Evolutionary conservation across 129 eudicot genomes (phyloP), one percentile per base, ranked within the genome.

Genomic region (Kitagawia praeruptora): DNA sequence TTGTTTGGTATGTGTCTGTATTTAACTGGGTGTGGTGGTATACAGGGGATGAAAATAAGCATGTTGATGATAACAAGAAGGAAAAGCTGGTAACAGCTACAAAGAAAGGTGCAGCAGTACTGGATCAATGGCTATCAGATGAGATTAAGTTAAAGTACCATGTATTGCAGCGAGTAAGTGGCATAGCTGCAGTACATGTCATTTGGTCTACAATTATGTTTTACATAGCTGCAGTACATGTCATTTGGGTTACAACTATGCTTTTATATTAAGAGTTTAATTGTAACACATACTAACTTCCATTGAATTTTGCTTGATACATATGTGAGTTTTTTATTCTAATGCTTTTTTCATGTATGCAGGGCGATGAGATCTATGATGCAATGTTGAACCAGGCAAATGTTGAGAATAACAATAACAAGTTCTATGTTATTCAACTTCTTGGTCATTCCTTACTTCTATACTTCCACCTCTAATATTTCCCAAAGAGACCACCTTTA

Each of bases 331-430:
- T 51, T 74, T 8, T 16, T n/a, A 31, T 67, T 45, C 9, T 83
- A 37, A 53, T 79, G 41, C 42, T 39, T 45, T 70, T 74, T 72
- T 31, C 54, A 49, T 27, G 38, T 78, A 38, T 80, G 83, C 80
- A 96, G 99, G 97, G 89, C 34, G 83, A 82, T 83, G 95, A 81
- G 44, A 86, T 89, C 61, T 96, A 96, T 75, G 99, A 96, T 84
- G 98, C 99, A 84, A 96, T 87, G 77, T 84, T 96, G 87, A 96
- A 96, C 82, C 99, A 96, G 81, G 89, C 99, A 80, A 96, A 96
- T 86, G 88, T 96, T 44, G 97, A 95, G 80, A 85, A 89, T 42
- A 96, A 96, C 89, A 96, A 92, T 82, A 96, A 96, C 89, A 96
- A 96, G 84, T 96, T 96, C 81, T 96, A 85, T 83, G 86, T 89